Base-by-base conservation (phyloP, 73 alveolate species). In the Stentor roeselii region DNA sequence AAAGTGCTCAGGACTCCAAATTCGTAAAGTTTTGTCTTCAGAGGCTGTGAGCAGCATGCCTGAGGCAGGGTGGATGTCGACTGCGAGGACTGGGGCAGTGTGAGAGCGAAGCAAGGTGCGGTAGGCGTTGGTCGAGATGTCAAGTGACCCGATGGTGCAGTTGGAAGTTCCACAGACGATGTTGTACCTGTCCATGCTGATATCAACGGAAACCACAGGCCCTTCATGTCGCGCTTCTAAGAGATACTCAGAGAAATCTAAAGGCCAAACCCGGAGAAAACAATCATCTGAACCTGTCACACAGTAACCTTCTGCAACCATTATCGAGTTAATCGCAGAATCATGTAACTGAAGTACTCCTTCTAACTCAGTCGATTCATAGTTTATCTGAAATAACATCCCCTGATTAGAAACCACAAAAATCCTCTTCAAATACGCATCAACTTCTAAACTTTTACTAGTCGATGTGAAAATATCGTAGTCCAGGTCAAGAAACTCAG, bases 211-310 rank as follows among this genome's bases (percentile, higher is more conserved):
- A 50, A 95, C 83, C 3, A 95, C 96, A 3, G 97, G 92, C 14
- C 95, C 93, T 88, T 95, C 99, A 90, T 95, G 98, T 75, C 92
- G 92, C 0, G 98, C 99, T 83, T 95, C 99, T 83, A 95, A 93
- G 83, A 91, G 89, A 88, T 91, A 93, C 82, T 95, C 99, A 75
- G 95, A 85, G 83, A 95, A 95, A 76, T 95, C 99, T 21, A 95
- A 89, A 3, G 98, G 98, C 98, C 99, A 95, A 21, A 95, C 96
- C 84, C 99, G 85, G 11, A 93, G 84, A 80, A 83, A 92, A 34
- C 93, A 87, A 84, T 95, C 99, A 61, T 92, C 94, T 82, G 95
- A 86, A 1, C 99, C 99, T 3, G 97, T 95, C 3, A 91, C 98
- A 60, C 99, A 95, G 85, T 92, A 95, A 21, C 97, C 98, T 59